Percentiles rank a stretch among this genome's conserved stretches.
Conservation (phyloP, 805 yeast species). For the Schwanniomyces polymorphus region DNA sequence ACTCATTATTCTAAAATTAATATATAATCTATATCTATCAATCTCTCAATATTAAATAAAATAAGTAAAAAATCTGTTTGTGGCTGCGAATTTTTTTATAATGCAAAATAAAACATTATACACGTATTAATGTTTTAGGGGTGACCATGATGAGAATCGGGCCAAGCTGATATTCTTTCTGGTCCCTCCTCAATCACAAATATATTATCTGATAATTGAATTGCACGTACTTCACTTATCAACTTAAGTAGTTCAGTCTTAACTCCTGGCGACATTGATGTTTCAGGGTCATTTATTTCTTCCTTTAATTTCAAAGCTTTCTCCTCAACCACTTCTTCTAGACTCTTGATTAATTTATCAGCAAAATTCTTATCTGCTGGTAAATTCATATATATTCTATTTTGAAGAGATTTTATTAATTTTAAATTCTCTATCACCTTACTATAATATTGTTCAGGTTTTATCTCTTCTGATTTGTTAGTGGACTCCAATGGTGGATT, state of each 20-base stretch:
- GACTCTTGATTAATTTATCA: conserved; percentile 33
- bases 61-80: conserved; percentile 2
- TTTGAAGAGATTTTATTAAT: conserved; percentile 44
- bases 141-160: conserved; percentile 68
- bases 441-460: conserved; percentile 20
- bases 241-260: conserved; percentile 15
- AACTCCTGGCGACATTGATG: conserved; percentile 11
- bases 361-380: conserved; percentile 59
- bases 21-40: neutral
- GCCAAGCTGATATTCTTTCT: conserved; percentile 56
- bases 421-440: conserved; percentile 38
- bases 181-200: conserved; percentile 22
- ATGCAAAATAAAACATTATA: neutral
- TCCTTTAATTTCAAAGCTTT: conserved; percentile 16
- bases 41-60: neutral
- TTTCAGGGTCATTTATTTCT: conserved; percentile 18
- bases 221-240: conserved; percentile 11
- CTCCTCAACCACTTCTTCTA: conserved; percentile 33
- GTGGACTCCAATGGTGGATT: conserved; percentile 43
- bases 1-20: neutral
- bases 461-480: conserved; percentile 20
- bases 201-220: conserved; percentile 11
- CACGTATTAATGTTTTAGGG: conserved; percentile 28
- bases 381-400: conserved; percentile 40
- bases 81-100: neutral